Conservation (phyloP, 2,329 filamentous ascomycete genomes). For the Ophiostoma ulmi region DNA sequence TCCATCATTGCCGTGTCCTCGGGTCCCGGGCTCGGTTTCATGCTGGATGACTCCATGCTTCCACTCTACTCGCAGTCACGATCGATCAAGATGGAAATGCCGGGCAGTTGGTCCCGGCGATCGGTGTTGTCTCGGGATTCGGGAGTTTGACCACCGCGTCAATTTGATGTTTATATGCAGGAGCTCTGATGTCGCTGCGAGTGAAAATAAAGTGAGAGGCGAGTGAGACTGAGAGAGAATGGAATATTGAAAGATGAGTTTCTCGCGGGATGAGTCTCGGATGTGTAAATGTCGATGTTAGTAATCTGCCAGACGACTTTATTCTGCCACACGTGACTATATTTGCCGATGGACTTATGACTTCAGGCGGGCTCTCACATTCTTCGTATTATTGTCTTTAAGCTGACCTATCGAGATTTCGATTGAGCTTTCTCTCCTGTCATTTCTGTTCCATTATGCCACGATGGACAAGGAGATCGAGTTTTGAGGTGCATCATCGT, state of each 20-base stretch:
- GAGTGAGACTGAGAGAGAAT: not conserved
- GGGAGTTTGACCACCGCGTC: not conserved
- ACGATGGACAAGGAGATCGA: not conserved
- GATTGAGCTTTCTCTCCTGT: not conserved
- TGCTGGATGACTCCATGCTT: not conserved
- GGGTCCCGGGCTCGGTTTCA: not conserved
- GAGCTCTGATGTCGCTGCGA: not conserved
- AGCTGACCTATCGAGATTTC: too few relatives aligned
- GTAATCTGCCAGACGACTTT: not conserved
- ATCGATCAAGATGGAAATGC: not conserved
- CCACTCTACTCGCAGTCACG: not conserved
- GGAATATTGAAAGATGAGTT: not conserved
- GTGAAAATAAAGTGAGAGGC: not conserved
- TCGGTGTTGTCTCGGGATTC: slow-evolving; percentile 5
- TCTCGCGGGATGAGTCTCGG: not conserved
- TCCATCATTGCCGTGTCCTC: slow-evolving; percentile 37
- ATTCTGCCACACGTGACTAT: not conserved
- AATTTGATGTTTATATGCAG: not conserved
- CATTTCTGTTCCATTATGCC: not conserved
- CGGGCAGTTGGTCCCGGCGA: not conserved
- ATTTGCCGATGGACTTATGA: not conserved
- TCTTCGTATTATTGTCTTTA: not conserved
- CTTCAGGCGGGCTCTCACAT: not conserved
- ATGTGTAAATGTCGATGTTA: not conserved
- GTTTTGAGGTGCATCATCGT: not conserved